Percentiles rank a stretch among this genome's conserved stretches.
Evolutionary conservation across 805 yeast genomes (phyloP).

Genomic region (Barnettozyma botsteinii): DNA sequence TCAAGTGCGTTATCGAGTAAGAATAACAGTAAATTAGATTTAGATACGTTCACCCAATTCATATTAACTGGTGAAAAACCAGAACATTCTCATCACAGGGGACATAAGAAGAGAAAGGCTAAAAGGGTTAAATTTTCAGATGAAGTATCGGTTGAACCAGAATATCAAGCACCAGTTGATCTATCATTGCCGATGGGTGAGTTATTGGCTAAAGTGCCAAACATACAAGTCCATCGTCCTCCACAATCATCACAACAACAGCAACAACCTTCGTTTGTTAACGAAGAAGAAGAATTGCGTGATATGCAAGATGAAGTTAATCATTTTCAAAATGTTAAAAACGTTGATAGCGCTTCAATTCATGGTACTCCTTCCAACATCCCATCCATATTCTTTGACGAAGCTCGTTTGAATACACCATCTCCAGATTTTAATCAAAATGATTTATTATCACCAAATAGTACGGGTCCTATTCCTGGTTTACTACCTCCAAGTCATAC

Average conservation of each 20-base stretch:
- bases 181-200: constrained; percentile 75
- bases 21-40: constrained; percentile 46
- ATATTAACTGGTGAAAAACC: constrained; percentile 78
- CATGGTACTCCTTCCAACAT: constrained; percentile 62
- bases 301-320: constrained; percentile 73
- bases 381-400: constrained; percentile 33
- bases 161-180: constrained; percentile 36
- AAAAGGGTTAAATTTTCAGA: constrained; percentile 74
- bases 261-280: constrained; percentile 38
- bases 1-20: constrained; percentile 17
- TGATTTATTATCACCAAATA: constrained; percentile 25
- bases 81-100: constrained; percentile 25
- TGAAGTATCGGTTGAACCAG: constrained; percentile 34
- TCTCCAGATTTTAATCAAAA: constrained; percentile 17
- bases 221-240: not conserved
- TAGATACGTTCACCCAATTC: constrained; percentile 82
- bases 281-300: constrained; percentile 64
- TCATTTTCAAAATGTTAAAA: constrained; percentile 64
- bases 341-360: constrained; percentile 70
- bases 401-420: constrained; percentile 8
- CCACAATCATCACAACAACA: constrained; percentile 22
- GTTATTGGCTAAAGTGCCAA: constrained; percentile 44
- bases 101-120: constrained; percentile 31
- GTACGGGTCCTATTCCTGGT: constrained; percentile 17
- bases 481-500: constrained; percentile 16